phyloP scores from a whole-genome alignment of 169 alveolate genomes.

The Plasmodium gallinaceum region DNA sequence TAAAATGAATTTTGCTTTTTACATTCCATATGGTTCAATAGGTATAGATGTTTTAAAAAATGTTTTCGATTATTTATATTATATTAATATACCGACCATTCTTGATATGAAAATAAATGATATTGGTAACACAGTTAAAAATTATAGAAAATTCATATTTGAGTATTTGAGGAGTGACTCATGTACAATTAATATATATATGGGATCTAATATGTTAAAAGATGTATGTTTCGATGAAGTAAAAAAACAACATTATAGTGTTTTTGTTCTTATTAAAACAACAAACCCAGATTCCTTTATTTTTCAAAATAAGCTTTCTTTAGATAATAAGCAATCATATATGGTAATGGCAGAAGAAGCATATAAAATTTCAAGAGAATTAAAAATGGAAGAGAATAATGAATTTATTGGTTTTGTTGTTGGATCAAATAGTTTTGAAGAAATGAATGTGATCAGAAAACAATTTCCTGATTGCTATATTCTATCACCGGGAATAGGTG shows the following conservation, averaged over 20 bases:
- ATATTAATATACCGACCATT: conserved; percentile 79
- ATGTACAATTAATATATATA: conserved; percentile 83
- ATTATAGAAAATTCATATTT: conserved; percentile 84
- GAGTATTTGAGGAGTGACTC: conserved; percentile 83
- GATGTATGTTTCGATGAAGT: conserved; percentile 75
- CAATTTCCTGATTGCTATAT: conserved; percentile 79
- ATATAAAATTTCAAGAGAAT: conserved; percentile 54
- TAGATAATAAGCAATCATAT: conserved; percentile 76
- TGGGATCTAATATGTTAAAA: conserved; percentile 83
- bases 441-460: conserved; percentile 77
- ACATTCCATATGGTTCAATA: conserved; percentile 82
- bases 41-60: conserved; percentile 86
- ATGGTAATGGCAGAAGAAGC: conserved; percentile 78
- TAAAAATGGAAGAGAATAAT: conserved; percentile 42
- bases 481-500: conserved; percentile 86
- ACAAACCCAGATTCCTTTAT: conserved; percentile 81
- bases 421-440: conserved; percentile 84
- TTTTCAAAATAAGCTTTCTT: conserved; percentile 78
- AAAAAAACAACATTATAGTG: conserved; percentile 71
- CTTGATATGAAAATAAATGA: conserved; percentile 85
- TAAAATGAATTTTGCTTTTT: conserved; percentile 87
- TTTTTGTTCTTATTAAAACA: conserved; percentile 81
- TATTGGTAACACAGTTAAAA: conserved; percentile 85
- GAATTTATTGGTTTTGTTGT: conserved; percentile 78
- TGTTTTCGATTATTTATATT: conserved; percentile 78